These are phyloP conservation scores for Fraxinus latifolia DNA, from an alignment of 305 asterid species.

Conservation along the genomic window DNA sequence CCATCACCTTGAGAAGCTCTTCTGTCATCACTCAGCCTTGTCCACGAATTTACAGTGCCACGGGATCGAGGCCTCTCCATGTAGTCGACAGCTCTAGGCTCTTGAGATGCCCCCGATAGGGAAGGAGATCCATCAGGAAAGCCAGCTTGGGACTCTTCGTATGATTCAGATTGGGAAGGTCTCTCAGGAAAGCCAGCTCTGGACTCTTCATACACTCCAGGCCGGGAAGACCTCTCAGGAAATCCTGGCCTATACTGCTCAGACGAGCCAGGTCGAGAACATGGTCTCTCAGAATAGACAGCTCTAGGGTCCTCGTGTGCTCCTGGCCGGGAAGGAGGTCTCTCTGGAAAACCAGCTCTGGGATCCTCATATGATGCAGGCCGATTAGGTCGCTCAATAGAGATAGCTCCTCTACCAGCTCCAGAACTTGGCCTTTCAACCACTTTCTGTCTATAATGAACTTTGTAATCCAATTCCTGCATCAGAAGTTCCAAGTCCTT, in stretches of 20 bases:
- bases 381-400: conserved; percentile 54
- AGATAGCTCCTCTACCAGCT: conserved; percentile 48
- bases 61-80: conserved; percentile 81
- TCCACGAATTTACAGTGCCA: conserved; percentile 58
- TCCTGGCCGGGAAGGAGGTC: conserved; percentile 56
- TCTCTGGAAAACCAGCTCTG: conserved; percentile 44
- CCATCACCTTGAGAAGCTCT: conserved; percentile 68
- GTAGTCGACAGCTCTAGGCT: conserved; percentile 49
- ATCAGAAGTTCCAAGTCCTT: conserved; percentile 59
- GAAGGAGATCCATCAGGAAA: conserved; percentile 30
- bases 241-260: conserved; percentile 40
- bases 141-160: conserved; percentile 35
- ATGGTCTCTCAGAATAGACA: conserved; percentile 47
- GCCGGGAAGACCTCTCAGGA: conserved; percentile 42
- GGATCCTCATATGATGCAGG: conserved; percentile 49
- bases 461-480: conserved; percentile 74
- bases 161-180: conserved; percentile 33
- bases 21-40: conserved; percentile 68
- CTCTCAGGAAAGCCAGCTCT: conserved; percentile 34
- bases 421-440: conserved; percentile 80
- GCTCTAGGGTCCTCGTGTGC: conserved; percentile 41
- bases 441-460: conserved; percentile 67
- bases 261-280: conserved; percentile 47
- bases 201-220: conserved; percentile 37
- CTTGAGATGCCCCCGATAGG: conserved; percentile 36